A percentile compares a stretch with the other conserved stretches of the same genome.
phyloP scores from a whole-genome alignment of 495 filamentous ascomycete genomes.

The Bryoglossum gracile region DNA sequence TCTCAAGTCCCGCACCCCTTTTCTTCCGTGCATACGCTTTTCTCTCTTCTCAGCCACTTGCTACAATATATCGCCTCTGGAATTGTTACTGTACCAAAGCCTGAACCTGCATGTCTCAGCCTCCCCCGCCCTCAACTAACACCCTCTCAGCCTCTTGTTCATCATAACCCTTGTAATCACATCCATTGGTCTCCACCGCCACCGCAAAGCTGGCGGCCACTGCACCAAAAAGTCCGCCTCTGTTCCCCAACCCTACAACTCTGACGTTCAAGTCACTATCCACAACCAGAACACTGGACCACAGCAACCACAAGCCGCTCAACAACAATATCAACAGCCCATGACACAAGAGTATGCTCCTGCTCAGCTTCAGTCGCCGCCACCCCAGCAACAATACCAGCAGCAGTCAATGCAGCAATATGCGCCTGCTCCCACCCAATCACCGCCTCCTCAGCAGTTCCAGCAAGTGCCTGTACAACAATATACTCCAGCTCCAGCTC shows the following conservation, averaged over 20 bases:
- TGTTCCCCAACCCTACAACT: too few species aligned
- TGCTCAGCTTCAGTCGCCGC: not conserved
- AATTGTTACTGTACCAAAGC: too few species aligned
- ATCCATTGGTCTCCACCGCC: slow-evolving; percentile 35
- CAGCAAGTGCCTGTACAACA: not conserved
- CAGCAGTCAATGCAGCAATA: not conserved
- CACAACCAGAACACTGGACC: not conserved
- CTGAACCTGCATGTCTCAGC: too few species aligned
- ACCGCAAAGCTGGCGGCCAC: slow-evolving; percentile 36
- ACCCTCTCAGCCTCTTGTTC: slow-evolving; percentile 2
- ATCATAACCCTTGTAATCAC: slow-evolving; percentile 33
- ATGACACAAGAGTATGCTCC: not conserved
- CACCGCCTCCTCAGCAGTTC: not conserved
- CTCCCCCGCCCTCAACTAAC: too few species aligned
- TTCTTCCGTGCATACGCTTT: too few species aligned
- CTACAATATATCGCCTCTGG: too few species aligned
- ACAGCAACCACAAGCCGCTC: not conserved
- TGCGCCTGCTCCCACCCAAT: not conserved
- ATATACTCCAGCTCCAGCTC: not conserved
- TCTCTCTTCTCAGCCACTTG: too few species aligned
- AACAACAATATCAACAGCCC: not conserved
- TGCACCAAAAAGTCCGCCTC: slow-evolving; percentile 12
- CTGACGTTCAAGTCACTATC: not conserved
- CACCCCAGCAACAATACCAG: not conserved
- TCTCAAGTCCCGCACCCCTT: too few species aligned